Conservation (phyloP, 1,284 basidiomycete species). For the Phylloporus gajari region DNA sequence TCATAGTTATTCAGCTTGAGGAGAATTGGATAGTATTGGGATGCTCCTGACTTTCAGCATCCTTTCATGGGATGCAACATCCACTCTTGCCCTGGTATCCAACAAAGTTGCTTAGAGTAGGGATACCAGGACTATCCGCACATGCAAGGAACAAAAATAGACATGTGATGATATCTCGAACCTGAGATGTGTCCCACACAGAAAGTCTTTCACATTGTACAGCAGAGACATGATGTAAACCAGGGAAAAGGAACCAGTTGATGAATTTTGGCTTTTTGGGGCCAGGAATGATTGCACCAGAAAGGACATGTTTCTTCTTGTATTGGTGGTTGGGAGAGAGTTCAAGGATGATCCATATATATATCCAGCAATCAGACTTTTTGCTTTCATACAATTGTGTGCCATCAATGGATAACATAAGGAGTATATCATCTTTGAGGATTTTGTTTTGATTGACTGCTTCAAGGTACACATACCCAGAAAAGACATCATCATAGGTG, state of each 20-base stretch:
- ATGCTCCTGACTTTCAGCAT: neutral
- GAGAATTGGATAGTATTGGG: constrained; percentile 7
- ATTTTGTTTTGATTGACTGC: neutral
- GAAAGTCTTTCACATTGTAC: neutral
- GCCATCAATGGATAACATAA: constrained; percentile 12
- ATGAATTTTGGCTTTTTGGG: constrained; percentile 20
- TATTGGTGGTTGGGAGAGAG: constrained; percentile 1
- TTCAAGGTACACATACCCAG: neutral
- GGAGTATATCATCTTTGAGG: neutral
- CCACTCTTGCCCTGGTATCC: constrained; percentile 9
- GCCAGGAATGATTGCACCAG: constrained; percentile 18
- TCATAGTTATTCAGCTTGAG: constrained; percentile 12
- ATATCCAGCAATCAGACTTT: too few relatives aligned
- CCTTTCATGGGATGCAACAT: constrained; percentile 5
- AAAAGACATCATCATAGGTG: neutral
- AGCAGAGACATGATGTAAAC: constrained; percentile 11
- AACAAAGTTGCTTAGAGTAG: neutral
- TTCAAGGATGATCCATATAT: constrained; percentile 20
- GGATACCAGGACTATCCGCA: constrained; percentile 1
- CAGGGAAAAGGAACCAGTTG: constrained; percentile 14
- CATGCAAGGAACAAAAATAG: constrained; percentile 1
- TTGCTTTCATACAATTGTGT: constrained; percentile 12
- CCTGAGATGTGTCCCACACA: constrained; percentile 9
- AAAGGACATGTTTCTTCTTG: constrained; percentile 14
- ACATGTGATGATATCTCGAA: neutral